Evolutionary conservation across 139 green algal species (phyloP).

Genomic region (Chlorella sorokiniana): DNA sequence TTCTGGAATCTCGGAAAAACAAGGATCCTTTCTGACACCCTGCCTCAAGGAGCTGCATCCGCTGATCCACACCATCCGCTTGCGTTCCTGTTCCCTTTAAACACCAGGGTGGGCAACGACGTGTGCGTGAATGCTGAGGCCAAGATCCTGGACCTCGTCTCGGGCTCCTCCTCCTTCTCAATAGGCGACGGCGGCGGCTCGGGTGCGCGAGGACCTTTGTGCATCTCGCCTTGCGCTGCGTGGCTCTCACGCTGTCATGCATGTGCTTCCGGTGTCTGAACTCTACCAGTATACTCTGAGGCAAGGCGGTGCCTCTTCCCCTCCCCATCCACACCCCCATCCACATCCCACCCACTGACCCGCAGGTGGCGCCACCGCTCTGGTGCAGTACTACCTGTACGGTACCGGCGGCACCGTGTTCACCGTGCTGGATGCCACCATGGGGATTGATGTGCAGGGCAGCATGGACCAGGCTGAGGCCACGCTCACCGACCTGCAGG

Average conservation of each 20-base stretch:
- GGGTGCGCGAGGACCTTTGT: too few relatives aligned
- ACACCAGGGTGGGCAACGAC: conserved; percentile 25
- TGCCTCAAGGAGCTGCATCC: too few relatives aligned
- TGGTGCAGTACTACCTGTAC: background rate
- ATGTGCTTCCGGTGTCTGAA: background rate
- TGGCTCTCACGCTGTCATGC: background rate
- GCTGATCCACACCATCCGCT: background rate
- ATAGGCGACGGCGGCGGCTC: background rate
- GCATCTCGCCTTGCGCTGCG: background rate
- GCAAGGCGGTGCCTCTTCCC: background rate
- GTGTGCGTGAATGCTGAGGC: conserved; percentile 18
- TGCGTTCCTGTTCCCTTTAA: background rate
- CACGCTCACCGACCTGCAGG: conserved; percentile 2
- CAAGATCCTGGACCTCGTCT: background rate
- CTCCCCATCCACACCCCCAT: background rate
- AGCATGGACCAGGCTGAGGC: background rate
- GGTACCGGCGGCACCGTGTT: conserved; percentile 15
- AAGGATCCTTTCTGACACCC: too few relatives aligned
- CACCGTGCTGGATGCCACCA: background rate
- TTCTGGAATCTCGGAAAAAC: too few relatives aligned
- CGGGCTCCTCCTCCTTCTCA: background rate
- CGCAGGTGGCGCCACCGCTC: background rate
- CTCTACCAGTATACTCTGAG: background rate
- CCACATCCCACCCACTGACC: background rate
- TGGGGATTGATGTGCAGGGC: conserved; percentile 2